These are phyloP conservation scores for Tuber brumale DNA, from an alignment of 495 filamentous ascomycete species.

Conservation along the genomic window DNA sequence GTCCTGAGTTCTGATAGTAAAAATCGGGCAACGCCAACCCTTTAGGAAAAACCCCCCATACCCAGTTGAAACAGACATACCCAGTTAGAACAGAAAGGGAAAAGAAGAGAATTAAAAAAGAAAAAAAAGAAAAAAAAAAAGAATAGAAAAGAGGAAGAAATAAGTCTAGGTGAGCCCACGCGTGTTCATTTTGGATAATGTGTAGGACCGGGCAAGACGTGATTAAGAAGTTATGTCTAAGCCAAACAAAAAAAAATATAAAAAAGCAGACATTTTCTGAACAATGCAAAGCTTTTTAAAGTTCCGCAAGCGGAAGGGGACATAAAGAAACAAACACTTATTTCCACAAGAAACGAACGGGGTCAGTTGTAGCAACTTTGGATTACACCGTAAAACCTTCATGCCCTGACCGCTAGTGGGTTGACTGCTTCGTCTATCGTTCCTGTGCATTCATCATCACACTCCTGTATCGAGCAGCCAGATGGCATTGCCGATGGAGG, in stretches of 20 bases:
- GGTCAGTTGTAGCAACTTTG: background rate
- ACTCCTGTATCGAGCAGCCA: slow-evolving; percentile 32
- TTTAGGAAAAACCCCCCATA: background rate
- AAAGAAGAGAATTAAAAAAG: background rate
- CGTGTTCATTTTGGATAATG: background rate
- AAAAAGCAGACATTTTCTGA: background rate
- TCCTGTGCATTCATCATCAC: slow-evolving; percentile 15
- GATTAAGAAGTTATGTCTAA: background rate
- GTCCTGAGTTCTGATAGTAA: background rate
- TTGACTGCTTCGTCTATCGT: background rate
- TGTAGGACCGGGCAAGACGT: background rate
- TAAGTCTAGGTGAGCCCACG: background rate
- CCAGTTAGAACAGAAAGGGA: background rate
- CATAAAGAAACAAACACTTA: background rate
- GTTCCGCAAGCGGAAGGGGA: background rate
- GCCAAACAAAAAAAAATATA: background rate
- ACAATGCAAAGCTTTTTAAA: background rate
- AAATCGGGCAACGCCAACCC: background rate
- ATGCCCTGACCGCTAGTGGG: background rate
- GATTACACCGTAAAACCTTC: background rate
- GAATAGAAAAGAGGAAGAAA: background rate
- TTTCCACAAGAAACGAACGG: background rate
- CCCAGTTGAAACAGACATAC: background rate
- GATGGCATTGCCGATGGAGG: slow-evolving; percentile 32
- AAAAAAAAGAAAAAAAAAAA: background rate